Evolutionary conservation across 1,284 basidiomycete species (phyloP).

Genomic region (Marasmius fiardii): DNA sequence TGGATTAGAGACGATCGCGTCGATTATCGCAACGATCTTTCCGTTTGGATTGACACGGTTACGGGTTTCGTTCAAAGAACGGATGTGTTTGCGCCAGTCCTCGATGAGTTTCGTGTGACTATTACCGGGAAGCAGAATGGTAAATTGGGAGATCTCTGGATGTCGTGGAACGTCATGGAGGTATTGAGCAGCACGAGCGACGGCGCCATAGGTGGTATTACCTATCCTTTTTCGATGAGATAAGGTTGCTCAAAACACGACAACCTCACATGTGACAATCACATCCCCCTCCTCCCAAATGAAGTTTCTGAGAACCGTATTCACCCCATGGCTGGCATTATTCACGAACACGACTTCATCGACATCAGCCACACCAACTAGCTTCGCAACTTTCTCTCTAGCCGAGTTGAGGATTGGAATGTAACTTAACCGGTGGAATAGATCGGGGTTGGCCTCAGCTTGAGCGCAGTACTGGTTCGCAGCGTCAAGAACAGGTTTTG

Average conservation of each 20-base stretch:
- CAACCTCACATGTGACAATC: conserved; percentile 39
- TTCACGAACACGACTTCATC: conserved; percentile 68
- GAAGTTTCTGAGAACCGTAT: conserved; percentile 65
- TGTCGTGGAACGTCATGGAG: conserved; percentile 56
- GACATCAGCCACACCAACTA: conserved; percentile 50
- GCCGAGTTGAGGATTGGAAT: conserved; percentile 37
- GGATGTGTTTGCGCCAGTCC: conserved; percentile 44
- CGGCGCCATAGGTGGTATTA: conserved; percentile 64
- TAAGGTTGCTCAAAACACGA: conserved; percentile 44
- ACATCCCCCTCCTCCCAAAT: conserved; percentile 42
- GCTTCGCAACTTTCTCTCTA: conserved; percentile 49
- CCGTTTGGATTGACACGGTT: conserved; percentile 1
- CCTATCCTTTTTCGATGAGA: conserved; percentile 33
- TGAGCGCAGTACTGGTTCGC: conserved; percentile 41
- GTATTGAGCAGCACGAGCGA: conserved; percentile 56
- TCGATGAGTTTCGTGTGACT: conserved; percentile 58
- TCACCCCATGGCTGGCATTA: conserved; percentile 66
- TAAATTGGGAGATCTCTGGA: conserved; percentile 48
- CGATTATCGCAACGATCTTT: conserved; percentile 67
- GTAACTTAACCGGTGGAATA: conserved; percentile 49
- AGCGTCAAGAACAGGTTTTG: conserved; percentile 53
- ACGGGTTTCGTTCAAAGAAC: background rate
- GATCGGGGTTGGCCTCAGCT: conserved; percentile 62
- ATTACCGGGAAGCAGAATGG: conserved; percentile 56
- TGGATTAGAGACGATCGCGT: conserved; percentile 70